Evolutionary conservation across 106 monocot species (phyloP).

Genomic region (Apostasia shenzhenica): DNA sequence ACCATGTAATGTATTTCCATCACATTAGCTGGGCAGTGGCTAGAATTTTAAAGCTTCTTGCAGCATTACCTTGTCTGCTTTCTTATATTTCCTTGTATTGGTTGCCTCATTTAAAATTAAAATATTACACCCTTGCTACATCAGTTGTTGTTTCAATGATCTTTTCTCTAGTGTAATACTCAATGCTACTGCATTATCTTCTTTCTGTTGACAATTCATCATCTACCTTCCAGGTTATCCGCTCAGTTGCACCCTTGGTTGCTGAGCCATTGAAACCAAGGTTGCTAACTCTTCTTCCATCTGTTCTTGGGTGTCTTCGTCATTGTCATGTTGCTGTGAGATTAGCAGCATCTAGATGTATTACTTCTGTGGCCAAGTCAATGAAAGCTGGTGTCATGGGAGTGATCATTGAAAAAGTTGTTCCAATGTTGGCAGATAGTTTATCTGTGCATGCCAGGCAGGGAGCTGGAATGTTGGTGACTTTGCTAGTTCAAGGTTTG

Average conservation of each 20-base stretch:
- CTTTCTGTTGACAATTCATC: neutral
- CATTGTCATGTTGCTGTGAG: conserved; percentile 88
- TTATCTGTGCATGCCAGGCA: conserved; percentile 74
- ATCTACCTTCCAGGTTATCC: conserved; percentile 46
- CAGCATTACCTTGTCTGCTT: neutral
- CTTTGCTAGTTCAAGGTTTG: conserved; percentile 83
- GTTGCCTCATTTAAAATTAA: neutral
- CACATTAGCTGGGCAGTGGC: too few relatives aligned
- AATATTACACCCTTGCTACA: neutral
- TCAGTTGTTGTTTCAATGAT: neutral
- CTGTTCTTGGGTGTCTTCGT: conserved; percentile 59
- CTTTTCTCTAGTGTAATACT: too few relatives aligned
- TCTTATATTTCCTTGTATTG: neutral
- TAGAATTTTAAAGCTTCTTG: neutral
- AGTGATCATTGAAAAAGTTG: conserved; percentile 63
- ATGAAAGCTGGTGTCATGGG: conserved; percentile 75
- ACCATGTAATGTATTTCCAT: too few relatives aligned
- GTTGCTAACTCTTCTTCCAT: conserved; percentile 79
- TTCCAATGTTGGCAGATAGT: conserved; percentile 77
- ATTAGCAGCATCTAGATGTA: conserved; percentile 87
- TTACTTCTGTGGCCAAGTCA: conserved; percentile 86
- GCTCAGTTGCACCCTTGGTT: conserved; percentile 64
- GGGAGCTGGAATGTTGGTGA: conserved; percentile 90
- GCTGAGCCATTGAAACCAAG: conserved; percentile 43
- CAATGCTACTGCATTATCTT: neutral